Evolutionary conservation across 1,139 yeast genomes (phyloP), one percentile per base, ranked within the genome.

Genomic region (Blastobotrys niveus): DNA sequence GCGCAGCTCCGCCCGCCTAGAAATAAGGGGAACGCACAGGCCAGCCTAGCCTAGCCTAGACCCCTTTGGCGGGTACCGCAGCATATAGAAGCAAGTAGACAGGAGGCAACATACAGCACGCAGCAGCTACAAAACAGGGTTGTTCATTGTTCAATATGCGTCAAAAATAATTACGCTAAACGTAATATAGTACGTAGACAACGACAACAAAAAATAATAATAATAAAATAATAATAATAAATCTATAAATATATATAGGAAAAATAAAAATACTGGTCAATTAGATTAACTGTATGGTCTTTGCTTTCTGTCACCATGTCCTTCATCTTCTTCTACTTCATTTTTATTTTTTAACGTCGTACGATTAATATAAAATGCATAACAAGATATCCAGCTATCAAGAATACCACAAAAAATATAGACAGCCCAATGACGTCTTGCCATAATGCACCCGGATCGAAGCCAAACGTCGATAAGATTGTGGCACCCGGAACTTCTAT

Each of bases 401-500:
- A 62, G 61, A 86, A 86, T 1, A 71, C 56, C 2, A 67, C 59
- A 38, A 66, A 60, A 43, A 71, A 58, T 7, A 72, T 68, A 0
- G 66, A 68, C 47, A 86, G 70, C 33, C 72, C 74, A 6, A 68
- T 54, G 19, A 82, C 72, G 62, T 91, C 97, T 34, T 70, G 68
- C 67, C 78, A 67, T 50, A 85, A 74, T 1, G 91, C 93, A 32
- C 80, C 77, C 17, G 86, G 89, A 52, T 85, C 77, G 64, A 91
- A 91, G 0, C 98, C 98, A 70, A 91, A 91, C 0, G 97, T 88
- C 55, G 94, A 84, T 54, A 91, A 73, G 49, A 91, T 91, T 1
- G 95, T 93, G 1, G 98, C 97, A 5, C 98, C 98, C 0, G 98
- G 98, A n/a, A 91, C 94, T 64, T 88, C 96, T 54, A 91, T 91